These are phyloP conservation scores for Talaromyces pinophilus DNA, from an alignment of 2,329 filamentous ascomycete genomes.

Conservation along the genomic window DNA sequence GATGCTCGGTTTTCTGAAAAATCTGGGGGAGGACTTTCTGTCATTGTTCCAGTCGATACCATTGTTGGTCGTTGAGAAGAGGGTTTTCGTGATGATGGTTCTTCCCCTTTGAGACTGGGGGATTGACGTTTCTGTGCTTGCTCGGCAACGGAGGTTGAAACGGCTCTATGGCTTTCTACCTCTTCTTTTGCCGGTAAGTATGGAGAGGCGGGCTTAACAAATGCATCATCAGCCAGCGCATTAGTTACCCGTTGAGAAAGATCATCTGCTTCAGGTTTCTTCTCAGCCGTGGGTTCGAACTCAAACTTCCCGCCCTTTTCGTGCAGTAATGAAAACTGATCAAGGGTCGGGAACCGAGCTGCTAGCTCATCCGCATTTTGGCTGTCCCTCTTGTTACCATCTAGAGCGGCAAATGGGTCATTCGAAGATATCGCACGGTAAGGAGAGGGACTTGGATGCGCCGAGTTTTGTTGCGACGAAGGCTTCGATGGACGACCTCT, in stretches of 20 bases:
- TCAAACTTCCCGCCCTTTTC: constrained; percentile 82
- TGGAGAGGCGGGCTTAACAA: constrained; percentile 55
- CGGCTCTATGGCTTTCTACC: constrained; percentile 29
- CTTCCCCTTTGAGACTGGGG: constrained; percentile 30
- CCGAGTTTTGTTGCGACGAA: constrained; percentile 48
- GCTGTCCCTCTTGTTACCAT: constrained; percentile 60
- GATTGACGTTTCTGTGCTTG: constrained; percentile 28
- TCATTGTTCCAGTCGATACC: constrained; percentile 80
- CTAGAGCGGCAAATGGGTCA: constrained; percentile 89
- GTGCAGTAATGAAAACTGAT: constrained; percentile 88
- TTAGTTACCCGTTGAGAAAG: constrained; percentile 70
- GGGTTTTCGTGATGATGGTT: constrained; percentile 40
- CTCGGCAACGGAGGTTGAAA: constrained; percentile 29
- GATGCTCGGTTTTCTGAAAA: constrained; percentile 36
- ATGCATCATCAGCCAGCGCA: constrained; percentile 81
- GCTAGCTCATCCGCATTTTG: constrained; percentile 75
- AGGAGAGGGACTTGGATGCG: constrained; percentile 67
- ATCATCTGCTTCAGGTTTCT: constrained; percentile 48
- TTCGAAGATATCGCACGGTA: constrained; percentile 57
- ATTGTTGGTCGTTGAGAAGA: constrained; percentile 50
- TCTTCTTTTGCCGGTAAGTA: constrained; percentile 34
- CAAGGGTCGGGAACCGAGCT: constrained; percentile 80
- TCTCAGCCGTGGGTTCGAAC: constrained; percentile 63
- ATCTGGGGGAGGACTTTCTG: constrained; percentile 50
- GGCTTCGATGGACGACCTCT: constrained; percentile 70